phyloP scores from a whole-genome alignment of 139 green algal species.

The Chlorella sp. region DNA sequence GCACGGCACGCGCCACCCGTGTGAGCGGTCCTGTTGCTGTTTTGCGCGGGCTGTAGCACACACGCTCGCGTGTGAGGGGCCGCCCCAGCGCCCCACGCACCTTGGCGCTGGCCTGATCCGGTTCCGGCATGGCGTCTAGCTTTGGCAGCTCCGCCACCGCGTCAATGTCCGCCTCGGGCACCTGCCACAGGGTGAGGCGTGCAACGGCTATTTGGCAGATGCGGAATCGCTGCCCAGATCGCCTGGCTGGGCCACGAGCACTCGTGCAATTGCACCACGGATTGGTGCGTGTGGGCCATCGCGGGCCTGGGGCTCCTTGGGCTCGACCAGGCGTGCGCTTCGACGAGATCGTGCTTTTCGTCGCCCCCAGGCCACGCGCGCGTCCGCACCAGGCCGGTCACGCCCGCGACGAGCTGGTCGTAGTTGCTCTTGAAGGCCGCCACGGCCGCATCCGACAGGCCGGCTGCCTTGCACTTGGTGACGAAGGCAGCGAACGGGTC shows the following conservation, averaged over 20 bases:
- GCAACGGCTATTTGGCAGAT: background rate
- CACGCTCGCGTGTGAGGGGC: background rate
- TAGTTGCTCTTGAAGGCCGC: constrained; percentile 84
- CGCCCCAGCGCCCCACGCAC: constrained; percentile 10
- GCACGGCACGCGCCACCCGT: background rate
- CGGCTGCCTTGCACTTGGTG: background rate
- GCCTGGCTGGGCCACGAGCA: too few relatives aligned
- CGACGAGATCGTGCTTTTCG: too few relatives aligned
- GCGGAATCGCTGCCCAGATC: too few relatives aligned
- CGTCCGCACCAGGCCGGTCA: constrained; percentile 81
- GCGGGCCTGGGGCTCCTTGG: too few relatives aligned
- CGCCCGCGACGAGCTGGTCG: constrained; percentile 72
- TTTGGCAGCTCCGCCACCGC: constrained; percentile 55
- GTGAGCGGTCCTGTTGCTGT: background rate
- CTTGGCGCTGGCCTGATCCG: constrained; percentile 28
- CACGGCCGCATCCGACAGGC: constrained; percentile 55
- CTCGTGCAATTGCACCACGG: too few relatives aligned
- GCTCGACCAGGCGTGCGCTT: too few relatives aligned
- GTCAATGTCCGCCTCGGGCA: constrained; percentile 69
- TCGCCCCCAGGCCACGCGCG: too few relatives aligned
- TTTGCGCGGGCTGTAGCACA: too few relatives aligned
- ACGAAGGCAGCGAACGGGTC: background rate
- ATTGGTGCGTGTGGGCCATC: too few relatives aligned
- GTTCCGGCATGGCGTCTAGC: constrained; percentile 22
- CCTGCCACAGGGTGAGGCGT: constrained; percentile 28